Evolutionary conservation across 176 grass and related monocot genomes (phyloP), one percentile per base, ranked within the genome.

Genomic region (Lolium perenne): DNA sequence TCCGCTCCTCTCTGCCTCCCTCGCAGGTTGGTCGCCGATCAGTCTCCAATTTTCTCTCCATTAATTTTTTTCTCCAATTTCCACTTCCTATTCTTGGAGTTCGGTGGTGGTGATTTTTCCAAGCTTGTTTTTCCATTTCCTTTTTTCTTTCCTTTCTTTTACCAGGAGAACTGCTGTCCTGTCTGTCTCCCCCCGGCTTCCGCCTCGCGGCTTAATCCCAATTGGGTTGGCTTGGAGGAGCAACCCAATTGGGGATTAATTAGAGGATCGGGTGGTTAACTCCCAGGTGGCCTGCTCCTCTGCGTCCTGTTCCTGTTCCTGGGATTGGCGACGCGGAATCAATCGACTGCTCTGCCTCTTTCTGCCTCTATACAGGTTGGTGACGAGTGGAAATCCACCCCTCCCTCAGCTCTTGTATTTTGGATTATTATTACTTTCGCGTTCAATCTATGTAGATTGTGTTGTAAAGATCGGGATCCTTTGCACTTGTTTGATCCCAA

Each of bases 241-340:
- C 85, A 80, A 80, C 81, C 89, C 81, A 88, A 84, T 91, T 91
- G 89, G 82, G 85, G 82, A 62, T 76, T 85, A 80, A 81, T 91
- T 75, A 40, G 85, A 74, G 71, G 47, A 91, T 76, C 68, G 56
- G 45, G 45, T 8, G 45, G 77, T 89, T 81, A 32, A 66, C 70
- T 82, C 72, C 57, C 62, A 25, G 32, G 79, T 59, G 86, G 45
- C 55, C 57, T 83, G 59, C 73, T 66, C 87, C 81, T 32, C 63
- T 35, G 26, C 63, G 11, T 87, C 43, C 14, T 29, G 1, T 29
- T 29, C 29, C n/a, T 23, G 76, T 84, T 87, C 89, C 38, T 80
- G n/a, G 89, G 85, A 87, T 91, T 84, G 61, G 60, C 60, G 47
- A 70, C 51, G 81, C 76, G 60, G 69, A 87, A 75, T 74, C 71